Percentiles rank a stretch among this genome's conserved stretches.
phyloP scores from a whole-genome alignment of 352 stramenopile genomes.

The Phytopythium ostracodes region DNA sequence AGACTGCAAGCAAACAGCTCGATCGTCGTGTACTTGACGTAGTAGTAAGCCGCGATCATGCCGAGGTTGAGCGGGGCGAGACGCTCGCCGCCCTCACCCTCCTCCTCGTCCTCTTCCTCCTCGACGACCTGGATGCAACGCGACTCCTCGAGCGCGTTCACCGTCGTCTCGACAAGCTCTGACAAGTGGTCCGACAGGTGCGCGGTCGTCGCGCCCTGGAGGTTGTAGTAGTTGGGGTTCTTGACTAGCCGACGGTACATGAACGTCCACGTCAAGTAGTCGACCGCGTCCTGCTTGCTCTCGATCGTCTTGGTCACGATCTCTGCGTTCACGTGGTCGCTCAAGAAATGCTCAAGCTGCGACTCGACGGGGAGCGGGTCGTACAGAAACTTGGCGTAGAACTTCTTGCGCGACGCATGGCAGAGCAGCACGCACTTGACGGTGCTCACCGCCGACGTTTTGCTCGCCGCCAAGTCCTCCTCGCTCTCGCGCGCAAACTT shows the following conservation, averaged over 20 bases:
- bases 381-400: constrained; percentile 98
- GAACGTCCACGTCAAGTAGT: constrained; percentile 99
- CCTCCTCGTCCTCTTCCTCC: constrained; percentile 60
- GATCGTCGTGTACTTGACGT: constrained; percentile 99
- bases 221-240: constrained; percentile 99
- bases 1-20: constrained; percentile 98
- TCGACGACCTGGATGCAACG: constrained; percentile 96
- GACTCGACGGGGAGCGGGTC: constrained; percentile 99
- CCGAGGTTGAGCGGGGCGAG: constrained; percentile 97
- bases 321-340: constrained; percentile 99
- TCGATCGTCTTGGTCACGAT: constrained; percentile 98
- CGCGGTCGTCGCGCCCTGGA: constrained; percentile 89
- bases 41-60: constrained; percentile 99
- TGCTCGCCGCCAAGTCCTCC: constrained; percentile 28
- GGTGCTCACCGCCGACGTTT: constrained; percentile 12
- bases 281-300: constrained; percentile 98
- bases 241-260: constrained; percentile 98
- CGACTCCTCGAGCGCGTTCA: constrained; percentile 95
- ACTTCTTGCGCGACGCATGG: constrained; percentile 97
- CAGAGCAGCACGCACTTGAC: constrained; percentile 96
- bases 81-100: constrained; percentile 88
- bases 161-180: constrained; percentile 97
- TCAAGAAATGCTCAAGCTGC: constrained; percentile 97
- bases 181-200: constrained; percentile 98
- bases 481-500: constrained; percentile 62